These are phyloP conservation scores for Mycosarcoma maydis DNA, from an alignment of 1,284 basidiomycete genomes.

Conservation along the genomic window DNA sequence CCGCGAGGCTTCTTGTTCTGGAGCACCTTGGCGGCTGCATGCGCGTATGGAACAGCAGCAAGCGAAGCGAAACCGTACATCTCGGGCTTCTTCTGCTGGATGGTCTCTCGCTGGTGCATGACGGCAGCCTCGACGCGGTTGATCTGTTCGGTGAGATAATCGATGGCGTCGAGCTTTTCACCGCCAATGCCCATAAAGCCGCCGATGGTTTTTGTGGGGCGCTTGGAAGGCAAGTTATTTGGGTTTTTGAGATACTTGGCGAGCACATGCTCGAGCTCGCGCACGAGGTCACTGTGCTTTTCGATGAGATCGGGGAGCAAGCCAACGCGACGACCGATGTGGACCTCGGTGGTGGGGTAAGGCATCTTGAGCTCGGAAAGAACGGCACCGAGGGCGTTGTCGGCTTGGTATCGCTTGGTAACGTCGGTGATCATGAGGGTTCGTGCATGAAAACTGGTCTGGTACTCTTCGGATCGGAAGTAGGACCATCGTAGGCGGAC, in stretches of 20 bases:
- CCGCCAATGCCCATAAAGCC: conserved; percentile 79
- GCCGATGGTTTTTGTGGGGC: conserved; percentile 79
- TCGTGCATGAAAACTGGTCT: conserved; percentile 73
- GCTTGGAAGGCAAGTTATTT: conserved; percentile 76
- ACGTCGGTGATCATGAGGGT: conserved; percentile 72
- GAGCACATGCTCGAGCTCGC: conserved; percentile 81
- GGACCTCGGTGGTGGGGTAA: conserved; percentile 83
- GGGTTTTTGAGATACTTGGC: conserved; percentile 83
- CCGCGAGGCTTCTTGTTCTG: conserved; percentile 47
- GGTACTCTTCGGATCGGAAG: conserved; percentile 63
- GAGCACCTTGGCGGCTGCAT: conserved; percentile 58
- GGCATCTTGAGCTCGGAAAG: conserved; percentile 72
- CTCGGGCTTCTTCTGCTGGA: conserved; percentile 55
- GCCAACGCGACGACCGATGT: conserved; percentile 80
- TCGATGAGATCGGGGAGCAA: conserved; percentile 80
- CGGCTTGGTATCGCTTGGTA: conserved; percentile 77
- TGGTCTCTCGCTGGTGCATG: conserved; percentile 66
- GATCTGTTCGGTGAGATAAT: conserved; percentile 60
- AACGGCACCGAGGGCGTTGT: conserved; percentile 74
- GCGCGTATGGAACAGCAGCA: conserved; percentile 61
- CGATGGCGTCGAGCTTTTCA: conserved; percentile 70
- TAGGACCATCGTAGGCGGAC: conserved; percentile 59
- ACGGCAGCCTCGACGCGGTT: conserved; percentile 66
- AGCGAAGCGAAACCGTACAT: conserved; percentile 65
- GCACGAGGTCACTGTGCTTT: conserved; percentile 84